Evolutionary conservation across 768 basidiomycete genomes (phyloP), one percentile per base, ranked within the genome.

Genomic region (Suillus decipiens): DNA sequence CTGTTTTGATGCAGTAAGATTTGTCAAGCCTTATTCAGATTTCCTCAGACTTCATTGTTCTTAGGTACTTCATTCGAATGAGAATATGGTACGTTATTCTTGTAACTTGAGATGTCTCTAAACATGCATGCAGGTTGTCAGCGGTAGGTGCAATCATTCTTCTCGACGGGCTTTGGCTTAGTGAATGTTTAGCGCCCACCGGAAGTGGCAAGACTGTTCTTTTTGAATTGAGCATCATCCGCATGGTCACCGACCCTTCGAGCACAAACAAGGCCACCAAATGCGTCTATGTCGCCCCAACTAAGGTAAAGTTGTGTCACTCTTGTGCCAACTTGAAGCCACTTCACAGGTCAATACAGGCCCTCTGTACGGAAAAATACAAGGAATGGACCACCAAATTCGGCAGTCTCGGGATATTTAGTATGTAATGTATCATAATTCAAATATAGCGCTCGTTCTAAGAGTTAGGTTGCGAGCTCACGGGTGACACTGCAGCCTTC

Each of bases 151-250:
- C 58, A 22, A 17, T 45, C 22, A 58, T 45, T 66, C 62, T 65
- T 24, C 48, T 37, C 19, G 42, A 8, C 19, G 34, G 65, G 17
- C 28, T 43, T 70, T 56, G 54, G 63, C 34, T 50, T 41, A 57
- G 41, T 3, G 28, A 41, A 11, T 50, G 31, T 56, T 57, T 71
- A 94, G 96, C 96, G 2, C 97, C 97, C 0, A 99, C 97, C 15
- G 95, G 96, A 34, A 93, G 93, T 58, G 97, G 97, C 34, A 99
- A 99, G 76, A 99, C 97, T 0, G 93, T 91, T 10, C 77, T 99
- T 34, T 99, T 99, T 68, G 97, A 99, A 72, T 78, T 99, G 15
- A 86, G 92, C 2, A 91, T 98, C 60, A 85, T 99, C 58, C 86
- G 86, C 37, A 83, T 93, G 80, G 75, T 94, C 36, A 78, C 78